A percentile compares a stretch with the other conserved stretches of the same genome.
Evolutionary conservation across 1,284 basidiomycete genomes (phyloP).

Genomic region (Apiotrichum gamsii): DNA sequence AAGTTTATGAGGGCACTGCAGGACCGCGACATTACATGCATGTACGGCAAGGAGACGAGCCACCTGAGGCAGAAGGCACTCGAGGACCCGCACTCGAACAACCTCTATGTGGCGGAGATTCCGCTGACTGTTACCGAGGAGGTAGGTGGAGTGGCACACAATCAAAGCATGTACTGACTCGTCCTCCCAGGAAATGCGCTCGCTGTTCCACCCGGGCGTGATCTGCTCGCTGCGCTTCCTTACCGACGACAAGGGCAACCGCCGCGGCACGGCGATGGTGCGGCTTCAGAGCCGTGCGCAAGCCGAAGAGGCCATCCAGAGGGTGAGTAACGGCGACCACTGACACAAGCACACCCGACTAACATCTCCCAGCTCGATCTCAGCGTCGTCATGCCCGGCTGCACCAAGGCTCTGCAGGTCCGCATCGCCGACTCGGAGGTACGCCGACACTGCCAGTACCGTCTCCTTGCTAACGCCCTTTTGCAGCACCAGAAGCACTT

Average conservation of each 20-base stretch:
- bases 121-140: conserved; percentile 22
- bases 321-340: conserved; percentile 20
- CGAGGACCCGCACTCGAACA: conserved; percentile 36
- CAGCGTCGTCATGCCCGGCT: conserved; percentile 19
- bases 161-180: conserved; percentile 3
- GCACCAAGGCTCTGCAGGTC: conserved; percentile 27
- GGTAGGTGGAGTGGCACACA: conserved; percentile 19
- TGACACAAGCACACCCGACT: too few species aligned
- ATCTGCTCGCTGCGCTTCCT: conserved; percentile 32
- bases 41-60: conserved; percentile 38
- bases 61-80: conserved; percentile 33
- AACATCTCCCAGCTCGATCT: conserved; percentile 32
- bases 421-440: conserved; percentile 41
- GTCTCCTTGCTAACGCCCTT: not conserved
- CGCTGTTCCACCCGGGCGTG: conserved; percentile 22
- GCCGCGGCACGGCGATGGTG: conserved; percentile 34
- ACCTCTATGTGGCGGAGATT: conserved; percentile 38
- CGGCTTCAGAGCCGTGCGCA: conserved; percentile 33
- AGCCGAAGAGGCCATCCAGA: conserved; percentile 31
- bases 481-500: conserved; percentile 27
- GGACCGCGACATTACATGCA: conserved; percentile 17
- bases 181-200: conserved; percentile 26
- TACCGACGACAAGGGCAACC: conserved; percentile 26
- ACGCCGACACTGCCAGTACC: too few species aligned
- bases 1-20: conserved; percentile 22